Base-by-base conservation (phyloP, 176 grass and related monocot species). In the Saccharum officinarum region DNA sequence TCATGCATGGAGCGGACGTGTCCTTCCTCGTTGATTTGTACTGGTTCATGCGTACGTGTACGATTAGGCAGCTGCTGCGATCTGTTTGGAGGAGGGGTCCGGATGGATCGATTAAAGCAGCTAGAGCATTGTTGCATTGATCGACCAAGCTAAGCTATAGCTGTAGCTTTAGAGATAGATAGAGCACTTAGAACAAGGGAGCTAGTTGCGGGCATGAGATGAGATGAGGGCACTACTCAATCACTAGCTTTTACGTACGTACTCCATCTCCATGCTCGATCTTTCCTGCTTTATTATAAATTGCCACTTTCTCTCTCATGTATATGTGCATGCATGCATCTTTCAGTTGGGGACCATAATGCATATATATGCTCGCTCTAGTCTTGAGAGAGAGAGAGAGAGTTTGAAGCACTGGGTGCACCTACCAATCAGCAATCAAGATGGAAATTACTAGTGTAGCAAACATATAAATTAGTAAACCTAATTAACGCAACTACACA, bases 381-480 rank as follows among this genome's bases (percentile, higher is more conserved):
- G 33, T 47, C 45, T 46, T 66, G 50, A 14, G 45, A 46, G 69
- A 59, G 39, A n/a, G 2, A 60, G 10, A 38, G 7, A 8, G 49
- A 40, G 59, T 75, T 26, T 37, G 42, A 81, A 61, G 45, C 81
- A 18, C 69, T 28, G 2, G 71, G 12, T 70, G 50, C 81, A 89
- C 87, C 82, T 78, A 78, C 54, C 67, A 82, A 73, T 78, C 41
- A 26, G n/a, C 26, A 82, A 82, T 90, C 62, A 82, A 72, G 57
- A 39, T 57, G 44, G 74, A 69, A 47, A 22, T 75, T 16, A 49
- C 16, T 16, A 47, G 84, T 59, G 54, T 9, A 52, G 8, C 7
- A 8, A 57, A 15, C 6, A 59, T 10, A n/a, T 59, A 59, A n/a
- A 59, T 22, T 22, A 59, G 22, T 75, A 42, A 66, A 65, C 66